These are phyloP conservation scores for Phalaenopsis hybrid DNA, from an alignment of 116 monocot species.

Conservation along the genomic window DNA sequence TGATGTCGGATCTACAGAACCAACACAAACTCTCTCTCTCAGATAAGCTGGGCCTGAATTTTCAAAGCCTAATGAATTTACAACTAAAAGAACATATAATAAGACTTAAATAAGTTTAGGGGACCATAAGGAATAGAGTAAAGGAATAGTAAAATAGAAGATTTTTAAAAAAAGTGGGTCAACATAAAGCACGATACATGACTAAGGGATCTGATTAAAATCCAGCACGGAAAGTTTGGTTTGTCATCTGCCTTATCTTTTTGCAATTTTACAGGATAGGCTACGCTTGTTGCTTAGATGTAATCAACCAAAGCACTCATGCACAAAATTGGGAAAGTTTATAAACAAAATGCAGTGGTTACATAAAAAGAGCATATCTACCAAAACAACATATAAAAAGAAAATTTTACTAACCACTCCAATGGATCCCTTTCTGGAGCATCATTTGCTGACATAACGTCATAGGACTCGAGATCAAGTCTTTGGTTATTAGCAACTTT, in stretches of 20 bases:
- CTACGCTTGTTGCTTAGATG: background rate
- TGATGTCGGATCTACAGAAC: too few species aligned
- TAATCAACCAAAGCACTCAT: background rate
- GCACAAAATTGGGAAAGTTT: background rate
- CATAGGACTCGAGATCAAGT: slow-evolving; percentile 59
- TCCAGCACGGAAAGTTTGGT: background rate
- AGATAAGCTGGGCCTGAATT: too few species aligned
- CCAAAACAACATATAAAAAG: slow-evolving; percentile 2
- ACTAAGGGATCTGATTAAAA: too few species aligned
- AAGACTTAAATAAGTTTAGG: too few species aligned
- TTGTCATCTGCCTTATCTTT: background rate
- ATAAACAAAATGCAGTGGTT: background rate
- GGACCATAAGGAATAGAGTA: too few species aligned
- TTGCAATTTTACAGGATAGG: background rate
- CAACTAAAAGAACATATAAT: too few species aligned
- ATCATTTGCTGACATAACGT: slow-evolving; percentile 85
- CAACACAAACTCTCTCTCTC: too few species aligned
- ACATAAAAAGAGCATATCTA: background rate
- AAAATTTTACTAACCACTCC: slow-evolving; percentile 48
- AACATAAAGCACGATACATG: too few species aligned
- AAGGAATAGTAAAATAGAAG: too few species aligned
- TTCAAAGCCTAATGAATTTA: too few species aligned
- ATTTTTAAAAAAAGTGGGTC: too few species aligned
- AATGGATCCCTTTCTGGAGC: slow-evolving; percentile 88
- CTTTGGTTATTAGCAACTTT: slow-evolving; percentile 35